A percentile compares a stretch with the other conserved stretches of the same genome.
Conservation (phyloP, 441 rosid species). For the Erodium moschatum region DNA sequence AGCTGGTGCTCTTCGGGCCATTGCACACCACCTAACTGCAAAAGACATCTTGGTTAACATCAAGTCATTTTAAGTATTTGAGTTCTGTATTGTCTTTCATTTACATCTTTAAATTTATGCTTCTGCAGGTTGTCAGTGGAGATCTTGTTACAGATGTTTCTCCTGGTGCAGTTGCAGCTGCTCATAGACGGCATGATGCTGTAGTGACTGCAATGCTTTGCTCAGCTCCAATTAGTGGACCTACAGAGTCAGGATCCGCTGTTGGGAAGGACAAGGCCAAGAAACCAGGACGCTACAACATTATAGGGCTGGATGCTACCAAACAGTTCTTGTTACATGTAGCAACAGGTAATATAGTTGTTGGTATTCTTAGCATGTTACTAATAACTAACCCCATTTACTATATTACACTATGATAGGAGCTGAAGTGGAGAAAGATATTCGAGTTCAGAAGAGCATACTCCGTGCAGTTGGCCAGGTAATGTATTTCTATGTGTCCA, state of each 20-base stretch:
- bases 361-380: conserved; percentile 17
- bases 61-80: conserved; percentile 15
- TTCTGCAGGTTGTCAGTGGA: conserved; percentile 76
- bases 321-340: conserved; percentile 66
- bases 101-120: conserved; percentile 17
- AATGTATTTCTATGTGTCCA: conserved; percentile 16
- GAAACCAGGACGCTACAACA: conserved; percentile 62
- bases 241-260: conserved; percentile 59
- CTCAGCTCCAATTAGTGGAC: conserved; percentile 69
- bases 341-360: conserved; percentile 55
- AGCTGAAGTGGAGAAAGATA: conserved; percentile 72
- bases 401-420: conserved; percentile 34
- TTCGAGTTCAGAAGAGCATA: conserved; percentile 57
- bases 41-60: conserved; percentile 75
- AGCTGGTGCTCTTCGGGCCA: conserved; percentile 90
- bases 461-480: conserved; percentile 86
- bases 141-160: conserved; percentile 96
- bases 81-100: conserved; percentile 14
- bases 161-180: conserved; percentile 81
- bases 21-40: conserved; percentile 76
- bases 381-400: conserved; percentile 16
- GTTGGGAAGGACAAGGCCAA: conserved; percentile 78
- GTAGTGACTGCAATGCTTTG: conserved; percentile 81
- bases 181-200: conserved; percentile 88
- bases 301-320: conserved; percentile 69